A percentile compares a stretch with the other conserved stretches of the same genome.
phyloP scores from a whole-genome alignment of 768 basidiomycete species.

The Tylopilus sp. region DNA sequence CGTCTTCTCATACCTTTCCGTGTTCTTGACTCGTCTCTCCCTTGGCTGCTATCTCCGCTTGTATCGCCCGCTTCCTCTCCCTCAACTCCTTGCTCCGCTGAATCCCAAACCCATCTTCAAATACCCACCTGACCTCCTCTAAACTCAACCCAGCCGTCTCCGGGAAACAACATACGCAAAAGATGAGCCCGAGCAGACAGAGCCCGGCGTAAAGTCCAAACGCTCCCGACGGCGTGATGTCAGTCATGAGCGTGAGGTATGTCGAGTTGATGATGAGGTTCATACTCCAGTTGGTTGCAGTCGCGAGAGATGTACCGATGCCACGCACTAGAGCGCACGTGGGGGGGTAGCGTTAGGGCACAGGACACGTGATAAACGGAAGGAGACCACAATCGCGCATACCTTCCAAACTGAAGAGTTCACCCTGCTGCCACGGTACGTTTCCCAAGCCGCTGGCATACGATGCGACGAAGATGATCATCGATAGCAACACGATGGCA shows the following conservation, averaged over 20 bases:
- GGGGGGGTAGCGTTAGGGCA: not conserved
- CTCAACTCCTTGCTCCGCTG: slow-evolving; percentile 47
- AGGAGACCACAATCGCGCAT: too few species aligned
- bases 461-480: too few species aligned
- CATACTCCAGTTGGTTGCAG: slow-evolving; percentile 73
- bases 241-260: slow-evolving; percentile 74
- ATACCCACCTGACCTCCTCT: slow-evolving; percentile 48
- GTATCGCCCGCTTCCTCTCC: slow-evolving; percentile 24
- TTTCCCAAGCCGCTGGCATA: too few species aligned
- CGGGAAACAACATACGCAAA: slow-evolving; percentile 67
- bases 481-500: too few species aligned
- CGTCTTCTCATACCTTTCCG: not conserved
- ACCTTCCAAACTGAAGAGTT: too few species aligned
- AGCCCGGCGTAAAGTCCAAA: slow-evolving; percentile 77
- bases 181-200: slow-evolving; percentile 49
- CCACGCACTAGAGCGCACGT: slow-evolving; percentile 52
- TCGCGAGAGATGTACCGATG: slow-evolving; percentile 70
- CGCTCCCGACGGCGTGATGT: slow-evolving; percentile 53
- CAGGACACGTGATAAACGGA: not conserved
- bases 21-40: not conserved
- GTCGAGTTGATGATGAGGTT: slow-evolving; percentile 79
- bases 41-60: not conserved
- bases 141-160: slow-evolving; percentile 68
- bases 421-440: too few species aligned
- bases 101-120: slow-evolving; percentile 59